Percentiles rank a stretch among this genome's conserved stretches.
These are phyloP conservation scores for Dryadomyces quercivorus DNA, from an alignment of 2,329 filamentous ascomycete species.

Conservation along the genomic window DNA sequence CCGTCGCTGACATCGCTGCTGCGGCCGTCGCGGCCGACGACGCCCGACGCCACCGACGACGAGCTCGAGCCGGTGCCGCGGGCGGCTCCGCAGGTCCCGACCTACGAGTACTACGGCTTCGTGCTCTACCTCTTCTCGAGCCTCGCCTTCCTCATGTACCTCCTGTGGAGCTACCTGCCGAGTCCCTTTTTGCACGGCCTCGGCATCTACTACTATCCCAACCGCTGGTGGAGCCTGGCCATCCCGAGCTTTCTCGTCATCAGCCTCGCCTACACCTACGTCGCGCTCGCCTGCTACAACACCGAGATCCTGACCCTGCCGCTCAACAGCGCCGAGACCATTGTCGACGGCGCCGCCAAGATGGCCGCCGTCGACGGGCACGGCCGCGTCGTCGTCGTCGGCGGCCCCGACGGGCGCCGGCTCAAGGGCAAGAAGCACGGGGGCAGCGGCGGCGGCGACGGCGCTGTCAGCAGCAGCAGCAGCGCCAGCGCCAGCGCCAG, in stretches of 20 bases:
- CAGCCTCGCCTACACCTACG: constrained; percentile 81
- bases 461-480: not conserved
- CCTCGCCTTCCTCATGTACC: constrained; percentile 61
- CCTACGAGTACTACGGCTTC: constrained; percentile 99
- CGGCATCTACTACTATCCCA: constrained; percentile 92
- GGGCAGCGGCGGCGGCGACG: not conserved
- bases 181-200: constrained; percentile 84
- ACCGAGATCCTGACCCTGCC: constrained; percentile 76
- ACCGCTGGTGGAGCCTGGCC: constrained; percentile 94
- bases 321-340: constrained; percentile 68
- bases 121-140: constrained; percentile 87
- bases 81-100: constrained; percentile 88
- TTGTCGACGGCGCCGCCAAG: constrained; percentile 83
- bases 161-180: constrained; percentile 81
- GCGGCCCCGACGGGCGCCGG: constrained; percentile 7
- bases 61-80: constrained; percentile 70
- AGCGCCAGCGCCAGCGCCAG: not conserved
- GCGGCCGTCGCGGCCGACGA: constrained; percentile 81
- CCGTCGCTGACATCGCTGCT: constrained; percentile 87
- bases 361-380: constrained; percentile 57
- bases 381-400: constrained; percentile 8
- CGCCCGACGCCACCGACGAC: constrained; percentile 81
- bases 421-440: constrained; percentile 13
- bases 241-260: constrained; percentile 86
- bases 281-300: constrained; percentile 85